Base-by-base conservation (phyloP, 2,329 filamentous ascomycete genomes). In the Arthrobotrys iridis region DNA sequence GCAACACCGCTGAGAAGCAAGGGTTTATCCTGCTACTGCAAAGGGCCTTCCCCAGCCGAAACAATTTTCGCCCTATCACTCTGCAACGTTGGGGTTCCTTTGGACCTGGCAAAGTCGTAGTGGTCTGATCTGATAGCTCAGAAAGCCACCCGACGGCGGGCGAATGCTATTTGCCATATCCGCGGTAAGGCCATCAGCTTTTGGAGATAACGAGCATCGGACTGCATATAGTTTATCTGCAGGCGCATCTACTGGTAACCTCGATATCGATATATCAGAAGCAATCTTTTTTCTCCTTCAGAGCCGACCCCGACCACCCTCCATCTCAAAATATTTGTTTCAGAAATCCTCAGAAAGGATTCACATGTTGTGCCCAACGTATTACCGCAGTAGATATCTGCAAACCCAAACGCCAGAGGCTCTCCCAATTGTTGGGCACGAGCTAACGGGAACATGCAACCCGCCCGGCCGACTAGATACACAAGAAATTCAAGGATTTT, bases 21-120 rank as follows among this genome's bases (percentile, higher is more conserved):
- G 55, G 55, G 57, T 62, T 43, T 40, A 70, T 70, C 65, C 65
- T 70, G 55, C 55, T 62, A 43, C 65, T 37, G 50, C 24, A 50
- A 58, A 48, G 35, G 43, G 48, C 30, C 58, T n/a, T 13, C 30
- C 43, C 37, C 48, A 66, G 48, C 40, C 48, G 37, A 40, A 66
- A 66, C 52, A 43, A 15, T 60, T 62, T 62, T 55, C 43, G 55
- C 65, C 65, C 65, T 70, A 70, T 70, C 65, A 62, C 22, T 46
- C 15, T 52, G 35, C 65, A 70, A 59, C 55, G 65, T 70, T 70
- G 59, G 45, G 65, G 22, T 46, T 59, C 41, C 50, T 67, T 46
- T 67, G 64, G 64, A 10, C 52, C 43, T 43, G 48, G 64, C 41
- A 35, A 57, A 50, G 48, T 40, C 63, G 50, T 35, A 33, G 55